A percentile compares a stretch with the other conserved stretches of the same genome.
These are phyloP conservation scores for Fusarium burgessii DNA, from an alignment of 2,329 filamentous ascomycete genomes.

Conservation along the genomic window DNA sequence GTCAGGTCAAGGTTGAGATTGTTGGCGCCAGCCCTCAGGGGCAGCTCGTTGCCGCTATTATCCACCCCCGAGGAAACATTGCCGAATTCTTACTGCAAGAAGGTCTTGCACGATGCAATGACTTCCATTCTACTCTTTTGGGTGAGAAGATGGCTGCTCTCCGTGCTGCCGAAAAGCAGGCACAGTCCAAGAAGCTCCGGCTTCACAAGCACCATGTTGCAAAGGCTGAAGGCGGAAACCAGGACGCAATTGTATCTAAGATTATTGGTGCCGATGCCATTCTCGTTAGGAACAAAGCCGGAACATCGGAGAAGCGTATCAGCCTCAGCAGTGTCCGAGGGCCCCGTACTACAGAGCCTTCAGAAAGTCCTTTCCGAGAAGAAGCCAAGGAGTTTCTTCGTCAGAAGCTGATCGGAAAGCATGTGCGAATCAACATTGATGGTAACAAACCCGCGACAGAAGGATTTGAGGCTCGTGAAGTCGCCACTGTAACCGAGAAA, in stretches of 20 bases:
- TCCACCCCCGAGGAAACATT: conserved; percentile 93
- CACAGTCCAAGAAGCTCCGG: conserved; percentile 80
- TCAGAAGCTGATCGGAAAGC: conserved; percentile 95
- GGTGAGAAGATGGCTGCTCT: conserved; percentile 88
- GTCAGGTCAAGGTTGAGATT: conserved; percentile 83
- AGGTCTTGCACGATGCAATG: conserved; percentile 90
- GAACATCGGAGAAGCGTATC: conserved; percentile 84
- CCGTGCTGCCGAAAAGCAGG: conserved; percentile 86
- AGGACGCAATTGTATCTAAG: conserved; percentile 86
- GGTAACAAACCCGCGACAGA: conserved; percentile 90
- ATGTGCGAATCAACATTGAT: conserved; percentile 89
- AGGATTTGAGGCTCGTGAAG: conserved; percentile 93
- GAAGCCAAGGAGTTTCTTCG: conserved; percentile 97
- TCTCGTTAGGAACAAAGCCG: conserved; percentile 85
- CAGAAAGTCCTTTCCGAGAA: conserved; percentile 88
- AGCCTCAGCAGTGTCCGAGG: conserved; percentile 93
- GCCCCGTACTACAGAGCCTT: conserved; percentile 87
- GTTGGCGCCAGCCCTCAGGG: conserved; percentile 90
- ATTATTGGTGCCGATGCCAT: conserved; percentile 91
- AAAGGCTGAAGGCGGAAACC: conserved; percentile 73
- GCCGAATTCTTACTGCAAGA: conserved; percentile 90
- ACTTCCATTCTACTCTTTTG: conserved; percentile 94
- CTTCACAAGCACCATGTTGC: conserved; percentile 85
- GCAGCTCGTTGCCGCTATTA: conserved; percentile 87
- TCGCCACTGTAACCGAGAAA: conserved; percentile 86